Base-by-base conservation (phyloP, 2,329 filamentous ascomycete genomes). In the Fusarium sp. region DNA sequence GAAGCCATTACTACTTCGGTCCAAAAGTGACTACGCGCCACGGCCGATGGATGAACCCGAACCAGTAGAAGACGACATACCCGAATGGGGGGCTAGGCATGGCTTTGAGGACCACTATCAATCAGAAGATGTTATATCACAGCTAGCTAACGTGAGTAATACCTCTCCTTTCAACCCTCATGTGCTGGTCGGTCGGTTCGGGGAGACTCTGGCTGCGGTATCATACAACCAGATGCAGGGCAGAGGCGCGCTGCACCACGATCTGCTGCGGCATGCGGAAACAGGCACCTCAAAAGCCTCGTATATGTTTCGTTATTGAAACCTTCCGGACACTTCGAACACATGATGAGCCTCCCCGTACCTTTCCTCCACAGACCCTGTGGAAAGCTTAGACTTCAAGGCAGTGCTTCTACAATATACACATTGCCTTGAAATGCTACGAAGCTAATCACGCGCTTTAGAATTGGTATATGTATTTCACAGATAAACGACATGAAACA, bases 381-480 rank as follows among this genome's bases (percentile, higher is more conserved):
- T 9, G 6, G 24, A 40, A 28, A 28, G 24, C 33, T 51, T 40
- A 49, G 36, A 38, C 15, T 31, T 24, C 15, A 15, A 17, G 20
- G 45, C 22, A 28, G 49, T 49, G 36, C n/a, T 22, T 43, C 44
- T 39, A 40, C 48, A 33, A 38, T 20, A 55, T 56, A 34, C 31
- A 44, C 24, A 28, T 26, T 18, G 14, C 26, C 24, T 36, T 24
- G 22, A 40, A 15, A 17, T 10, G 28, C 18, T 33, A 39, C 28
- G 17, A 46, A 38, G 46, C 74, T 75, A 63, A 74, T 34, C 17
- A 18, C 49, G 28, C 28, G 14, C 50, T 40, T 28, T 80, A 97
- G 92, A 97, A 94, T 72, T 99, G 97, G 89, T 98, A 97, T 84
- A 98, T 98, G 95, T 99, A 99, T 82, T 99, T 93, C 80, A 98